These are phyloP conservation scores for Xylaria scruposa DNA, from an alignment of 495 filamentous ascomycete genomes.

Conservation along the genomic window DNA sequence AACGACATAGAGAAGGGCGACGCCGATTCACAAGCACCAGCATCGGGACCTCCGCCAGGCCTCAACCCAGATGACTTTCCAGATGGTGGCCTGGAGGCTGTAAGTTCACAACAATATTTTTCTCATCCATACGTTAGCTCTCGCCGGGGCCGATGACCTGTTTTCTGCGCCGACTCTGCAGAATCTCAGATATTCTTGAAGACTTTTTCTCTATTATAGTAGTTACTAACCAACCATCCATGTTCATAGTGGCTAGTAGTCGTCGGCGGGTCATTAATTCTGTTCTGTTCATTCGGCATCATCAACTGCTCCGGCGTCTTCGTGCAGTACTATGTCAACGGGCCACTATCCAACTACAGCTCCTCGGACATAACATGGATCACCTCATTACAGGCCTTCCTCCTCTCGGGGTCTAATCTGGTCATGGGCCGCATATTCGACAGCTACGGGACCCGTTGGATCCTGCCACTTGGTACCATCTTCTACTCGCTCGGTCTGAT, in stretches of 20 bases:
- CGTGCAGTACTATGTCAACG: constrained; percentile 59
- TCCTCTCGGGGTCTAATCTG: constrained; percentile 52
- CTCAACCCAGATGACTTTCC: constrained; percentile 58
- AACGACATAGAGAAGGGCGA: constrained; percentile 48
- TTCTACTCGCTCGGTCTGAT: constrained; percentile 74
- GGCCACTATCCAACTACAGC: constrained; percentile 56
- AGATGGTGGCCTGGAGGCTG: constrained; percentile 69
- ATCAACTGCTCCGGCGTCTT: constrained; percentile 72
- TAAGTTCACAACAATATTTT: constrained; percentile 8
- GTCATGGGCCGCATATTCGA: constrained; percentile 71
- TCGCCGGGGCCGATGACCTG: not conserved
- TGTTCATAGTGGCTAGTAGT: constrained; percentile 64
- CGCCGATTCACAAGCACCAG: constrained; percentile 18
- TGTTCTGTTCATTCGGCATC: constrained; percentile 72
- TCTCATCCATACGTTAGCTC: not conserved
- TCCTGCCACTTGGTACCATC: constrained; percentile 65
- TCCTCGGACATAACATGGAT: constrained; percentile 66
- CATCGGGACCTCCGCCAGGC: constrained; percentile 34
- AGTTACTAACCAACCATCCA: constrained; percentile 19
- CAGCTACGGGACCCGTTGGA: constrained; percentile 67
- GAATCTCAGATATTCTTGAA: not conserved
- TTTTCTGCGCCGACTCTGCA: not conserved
- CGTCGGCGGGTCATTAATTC: constrained; percentile 65
- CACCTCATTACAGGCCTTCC: constrained; percentile 49
- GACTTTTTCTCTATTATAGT: not conserved